Percentiles rank a stretch among this genome's conserved stretches.
phyloP scores from a whole-genome alignment of 2,329 filamentous ascomycete genomes.

The Monilinia aucupariae region DNA sequence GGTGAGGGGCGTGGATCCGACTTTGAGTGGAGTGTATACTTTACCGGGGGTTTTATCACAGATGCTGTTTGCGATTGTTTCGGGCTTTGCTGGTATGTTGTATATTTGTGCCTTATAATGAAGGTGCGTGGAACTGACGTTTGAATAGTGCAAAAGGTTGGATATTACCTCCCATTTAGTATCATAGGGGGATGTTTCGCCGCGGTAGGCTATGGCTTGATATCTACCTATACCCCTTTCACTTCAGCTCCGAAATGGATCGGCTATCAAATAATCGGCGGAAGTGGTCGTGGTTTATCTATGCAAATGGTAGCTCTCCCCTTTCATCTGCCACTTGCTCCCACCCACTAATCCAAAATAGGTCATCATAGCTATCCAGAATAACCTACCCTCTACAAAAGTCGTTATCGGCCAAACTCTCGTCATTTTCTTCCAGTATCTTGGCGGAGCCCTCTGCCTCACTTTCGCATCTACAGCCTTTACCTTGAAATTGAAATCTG shows the following conservation, averaged over 20 bases:
- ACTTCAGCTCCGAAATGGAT: slow-evolving; percentile 24
- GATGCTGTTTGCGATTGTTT: slow-evolving; percentile 8
- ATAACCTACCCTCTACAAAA: neutral
- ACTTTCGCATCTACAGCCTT: slow-evolving; percentile 35
- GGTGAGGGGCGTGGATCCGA: slow-evolving; percentile 36
- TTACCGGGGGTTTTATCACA: slow-evolving; percentile 37
- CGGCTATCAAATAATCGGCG: slow-evolving; percentile 28
- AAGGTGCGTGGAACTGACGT: neutral
- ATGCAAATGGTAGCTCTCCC: slow-evolving; percentile 21
- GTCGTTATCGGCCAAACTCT: neutral
- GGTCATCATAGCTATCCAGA: neutral
- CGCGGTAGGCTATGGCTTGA: slow-evolving; percentile 35
- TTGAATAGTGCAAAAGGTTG: slow-evolving; percentile 19
- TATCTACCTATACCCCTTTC: slow-evolving; percentile 31
- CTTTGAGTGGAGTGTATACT: slow-evolving; percentile 36
- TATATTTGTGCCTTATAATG: neutral
- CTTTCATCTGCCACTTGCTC: slow-evolving; percentile 5
- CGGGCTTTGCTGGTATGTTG: slow-evolving; percentile 14
- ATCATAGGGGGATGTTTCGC: slow-evolving; percentile 33
- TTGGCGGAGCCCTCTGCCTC: slow-evolving; percentile 26
- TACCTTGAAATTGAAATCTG: slow-evolving; percentile 23
- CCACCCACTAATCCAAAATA: neutral
- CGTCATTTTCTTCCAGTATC: slow-evolving; percentile 2
- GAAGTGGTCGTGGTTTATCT: slow-evolving; percentile 24
- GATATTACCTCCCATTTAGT: slow-evolving; percentile 35